phyloP scores from a whole-genome alignment of 805 yeast genomes.

The Saccharomycopsis sp. region DNA sequence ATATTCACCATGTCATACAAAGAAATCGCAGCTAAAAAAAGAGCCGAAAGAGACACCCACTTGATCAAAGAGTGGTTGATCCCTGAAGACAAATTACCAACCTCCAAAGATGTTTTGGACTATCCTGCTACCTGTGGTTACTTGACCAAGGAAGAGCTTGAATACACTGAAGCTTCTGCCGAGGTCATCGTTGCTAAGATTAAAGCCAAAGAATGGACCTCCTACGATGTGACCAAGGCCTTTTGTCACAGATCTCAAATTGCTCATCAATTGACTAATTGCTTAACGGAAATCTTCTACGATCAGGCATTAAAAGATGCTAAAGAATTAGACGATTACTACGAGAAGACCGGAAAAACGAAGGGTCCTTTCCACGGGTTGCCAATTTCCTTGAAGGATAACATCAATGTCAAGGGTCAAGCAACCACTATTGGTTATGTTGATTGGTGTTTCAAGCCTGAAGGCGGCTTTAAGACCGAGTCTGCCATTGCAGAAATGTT shows the following conservation, averaged over 20 bases:
- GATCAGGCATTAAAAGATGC: conserved; percentile 57
- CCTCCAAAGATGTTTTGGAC: conserved; percentile 32
- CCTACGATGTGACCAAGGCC: conserved; percentile 46
- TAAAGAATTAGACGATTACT: conserved; percentile 46
- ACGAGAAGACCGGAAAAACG: conserved; percentile 36
- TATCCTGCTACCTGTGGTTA: conserved; percentile 34
- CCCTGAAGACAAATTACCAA: conserved; percentile 31
- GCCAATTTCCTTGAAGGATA: conserved; percentile 54
- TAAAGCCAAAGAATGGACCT: conserved; percentile 31
- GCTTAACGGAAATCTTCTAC: conserved; percentile 36
- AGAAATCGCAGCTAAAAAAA: conserved; percentile 37
- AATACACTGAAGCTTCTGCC: conserved; percentile 34
- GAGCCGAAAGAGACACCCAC: conserved; percentile 34
- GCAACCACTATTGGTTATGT: conserved; percentile 45
- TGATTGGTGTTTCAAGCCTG: conserved; percentile 16
- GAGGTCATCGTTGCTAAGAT: conserved; percentile 28
- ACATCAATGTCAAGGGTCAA: conserved; percentile 36
- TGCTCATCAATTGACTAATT: conserved; percentile 48
- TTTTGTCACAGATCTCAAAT: conserved; percentile 54
- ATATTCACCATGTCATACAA: conserved; percentile 25
- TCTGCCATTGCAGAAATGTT: conserved; percentile 25
- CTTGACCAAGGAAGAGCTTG: conserved; percentile 31
- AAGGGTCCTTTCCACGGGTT: conserved; percentile 63
- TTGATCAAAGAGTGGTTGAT: conserved; percentile 42
- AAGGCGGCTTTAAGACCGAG: conserved; percentile 12